Percentiles rank a stretch among this genome's conserved stretches.
phyloP scores from a whole-genome alignment of 2,329 filamentous ascomycete genomes.

The Colletotrichum sp. region DNA sequence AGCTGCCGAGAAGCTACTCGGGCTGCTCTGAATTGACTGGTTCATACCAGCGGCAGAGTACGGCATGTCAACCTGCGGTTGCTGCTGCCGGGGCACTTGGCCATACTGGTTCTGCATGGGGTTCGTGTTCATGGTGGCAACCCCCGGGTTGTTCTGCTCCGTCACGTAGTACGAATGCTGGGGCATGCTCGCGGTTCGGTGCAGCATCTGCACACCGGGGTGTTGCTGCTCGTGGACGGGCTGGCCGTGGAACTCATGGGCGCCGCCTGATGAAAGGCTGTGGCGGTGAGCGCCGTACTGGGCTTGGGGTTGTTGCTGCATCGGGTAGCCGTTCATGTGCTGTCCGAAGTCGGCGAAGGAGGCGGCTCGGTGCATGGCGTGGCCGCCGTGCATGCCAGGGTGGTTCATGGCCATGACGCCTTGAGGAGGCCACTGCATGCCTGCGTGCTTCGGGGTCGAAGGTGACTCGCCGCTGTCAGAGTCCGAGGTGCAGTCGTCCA shows the following conservation, averaged over 20 bases:
- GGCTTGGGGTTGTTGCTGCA: slow-evolving; percentile 39
- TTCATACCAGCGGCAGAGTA: slow-evolving; percentile 53
- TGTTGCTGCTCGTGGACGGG: slow-evolving; percentile 48
- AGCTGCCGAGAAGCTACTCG: slow-evolving; percentile 60
- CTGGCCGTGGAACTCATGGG: slow-evolving; percentile 49
- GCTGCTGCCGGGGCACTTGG: slow-evolving; percentile 51
- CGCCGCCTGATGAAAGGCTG: slow-evolving; percentile 45
- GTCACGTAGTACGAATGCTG: slow-evolving; percentile 60
- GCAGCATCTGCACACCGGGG: slow-evolving; percentile 50
- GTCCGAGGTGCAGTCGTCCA: slow-evolving; percentile 60
- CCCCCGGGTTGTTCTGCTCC: slow-evolving; percentile 65
- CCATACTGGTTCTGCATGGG: slow-evolving; percentile 51
- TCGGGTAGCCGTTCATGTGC: slow-evolving; percentile 49
- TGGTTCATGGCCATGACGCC: slow-evolving; percentile 44
- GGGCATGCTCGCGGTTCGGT: slow-evolving; percentile 52
- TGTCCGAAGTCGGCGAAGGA: slow-evolving; percentile 62
- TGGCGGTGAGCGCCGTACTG: slow-evolving; percentile 50
- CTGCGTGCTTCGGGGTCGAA: slow-evolving; percentile 59
- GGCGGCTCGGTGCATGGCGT: slow-evolving; percentile 54
- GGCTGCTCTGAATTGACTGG: slow-evolving; percentile 62
- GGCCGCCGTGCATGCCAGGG: slow-evolving; percentile 37
- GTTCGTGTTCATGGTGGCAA: slow-evolving; percentile 65
- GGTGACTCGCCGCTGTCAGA: slow-evolving; percentile 65
- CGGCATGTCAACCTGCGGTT: slow-evolving; percentile 50
- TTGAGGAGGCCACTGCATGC: slow-evolving; percentile 56